Evolutionary conservation across 257 asterid genomes (phyloP).

Genomic region (Solanum pinnatisectum): DNA sequence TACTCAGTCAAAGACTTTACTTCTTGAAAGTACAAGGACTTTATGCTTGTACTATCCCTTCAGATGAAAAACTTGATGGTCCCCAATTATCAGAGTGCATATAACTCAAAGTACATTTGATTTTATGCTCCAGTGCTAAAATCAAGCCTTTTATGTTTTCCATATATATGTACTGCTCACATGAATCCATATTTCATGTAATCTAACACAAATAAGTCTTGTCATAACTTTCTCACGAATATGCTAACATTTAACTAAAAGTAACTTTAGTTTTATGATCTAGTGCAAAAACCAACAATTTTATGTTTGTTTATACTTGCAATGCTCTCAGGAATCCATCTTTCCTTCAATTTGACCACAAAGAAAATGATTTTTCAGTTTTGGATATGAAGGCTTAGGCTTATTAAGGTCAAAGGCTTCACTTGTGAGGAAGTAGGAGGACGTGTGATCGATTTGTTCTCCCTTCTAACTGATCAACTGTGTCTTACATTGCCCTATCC

Average conservation of each 20-base stretch:
- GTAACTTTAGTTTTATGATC: not conserved
- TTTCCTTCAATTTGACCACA: not conserved
- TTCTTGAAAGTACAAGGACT: not conserved
- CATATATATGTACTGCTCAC: not conserved
- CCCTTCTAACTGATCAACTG: not conserved
- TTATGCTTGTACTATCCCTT: not conserved
- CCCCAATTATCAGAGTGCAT: not conserved
- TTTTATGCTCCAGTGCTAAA: not conserved
- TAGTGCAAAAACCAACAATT: not conserved
- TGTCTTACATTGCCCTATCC: not conserved
- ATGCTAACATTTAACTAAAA: not conserved
- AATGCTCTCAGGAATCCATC: not conserved
- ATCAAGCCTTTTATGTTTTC: not conserved
- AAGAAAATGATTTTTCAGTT: not conserved
- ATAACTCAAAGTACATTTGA: not conserved
- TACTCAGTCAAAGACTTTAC: not conserved
- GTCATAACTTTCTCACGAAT: not conserved
- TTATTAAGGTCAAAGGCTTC: not conserved
- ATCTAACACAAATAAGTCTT: not conserved
- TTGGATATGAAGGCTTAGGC: not conserved
- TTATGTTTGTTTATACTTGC: not conserved
- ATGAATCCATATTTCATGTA: not conserved
- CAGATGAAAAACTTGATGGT: not conserved
- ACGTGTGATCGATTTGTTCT: not conserved
- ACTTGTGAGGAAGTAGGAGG: not conserved